phyloP scores from a whole-genome alignment of 768 basidiomycete species.

The Suillus americanus region DNA sequence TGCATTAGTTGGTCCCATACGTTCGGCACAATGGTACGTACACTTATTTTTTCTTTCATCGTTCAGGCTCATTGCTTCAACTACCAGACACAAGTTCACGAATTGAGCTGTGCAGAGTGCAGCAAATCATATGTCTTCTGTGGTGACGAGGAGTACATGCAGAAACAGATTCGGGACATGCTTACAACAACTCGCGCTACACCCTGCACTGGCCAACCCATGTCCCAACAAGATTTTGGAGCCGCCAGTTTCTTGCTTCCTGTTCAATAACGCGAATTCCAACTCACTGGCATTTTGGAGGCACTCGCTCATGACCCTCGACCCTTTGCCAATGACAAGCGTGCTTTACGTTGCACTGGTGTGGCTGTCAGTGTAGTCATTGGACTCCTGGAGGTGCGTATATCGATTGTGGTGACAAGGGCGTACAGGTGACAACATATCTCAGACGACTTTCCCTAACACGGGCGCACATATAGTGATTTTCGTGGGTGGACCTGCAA shows the following conservation, averaged over 20 bases:
- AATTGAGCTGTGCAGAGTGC: slow-evolving; percentile 94
- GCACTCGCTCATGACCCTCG: slow-evolving; percentile 87
- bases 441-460: slow-evolving; percentile 84
- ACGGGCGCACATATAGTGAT: slow-evolving; percentile 98
- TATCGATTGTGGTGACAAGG: not conserved
- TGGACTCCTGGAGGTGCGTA: slow-evolving; percentile 77
- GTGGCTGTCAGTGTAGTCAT: slow-evolving; percentile 93
- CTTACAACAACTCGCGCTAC: slow-evolving; percentile 76
- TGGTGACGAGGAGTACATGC: slow-evolving; percentile 92
- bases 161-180: slow-evolving; percentile 99
- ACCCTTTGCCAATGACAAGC: slow-evolving; percentile 92
- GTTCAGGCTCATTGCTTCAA: not conserved
- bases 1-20: slow-evolving; percentile 93
- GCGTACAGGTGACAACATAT: not conserved
- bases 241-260: slow-evolving; percentile 92
- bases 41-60: not conserved
- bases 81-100: slow-evolving; percentile 91
- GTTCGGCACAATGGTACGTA: slow-evolving; percentile 61
- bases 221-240: slow-evolving; percentile 77
- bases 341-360: slow-evolving; percentile 91
- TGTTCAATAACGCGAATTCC: slow-evolving; percentile 90
- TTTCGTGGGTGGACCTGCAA: slow-evolving; percentile 92
- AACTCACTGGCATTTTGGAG: slow-evolving; percentile 92
- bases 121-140: slow-evolving; percentile 99
- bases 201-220: slow-evolving; percentile 80